Conservation (phyloP, 179 eudicot genomes). For the Silene coronaria region DNA sequence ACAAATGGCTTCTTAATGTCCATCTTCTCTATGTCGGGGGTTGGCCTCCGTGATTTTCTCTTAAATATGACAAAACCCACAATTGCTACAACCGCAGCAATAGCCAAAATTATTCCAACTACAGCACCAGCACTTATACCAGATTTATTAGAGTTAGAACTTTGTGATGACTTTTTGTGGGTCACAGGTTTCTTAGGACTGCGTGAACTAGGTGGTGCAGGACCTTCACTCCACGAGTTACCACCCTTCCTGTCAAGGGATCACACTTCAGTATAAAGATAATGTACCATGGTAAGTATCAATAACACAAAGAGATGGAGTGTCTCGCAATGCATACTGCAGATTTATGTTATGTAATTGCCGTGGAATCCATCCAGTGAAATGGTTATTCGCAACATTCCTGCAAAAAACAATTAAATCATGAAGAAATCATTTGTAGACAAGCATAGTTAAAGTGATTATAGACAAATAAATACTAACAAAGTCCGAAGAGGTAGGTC, state of each 20-base stretch:
- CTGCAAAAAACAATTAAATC: constrained; percentile 29
- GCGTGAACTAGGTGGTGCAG: constrained; percentile 88
- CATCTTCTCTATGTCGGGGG: constrained; percentile 64
- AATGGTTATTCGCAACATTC: constrained; percentile 75
- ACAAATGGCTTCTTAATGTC: constrained; percentile 61
- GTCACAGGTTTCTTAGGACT: constrained; percentile 42
- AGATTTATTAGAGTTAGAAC: constrained; percentile 40
- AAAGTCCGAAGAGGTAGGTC: constrained; percentile 52
- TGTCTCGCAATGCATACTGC: constrained; percentile 48
- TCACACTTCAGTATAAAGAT: constrained; percentile 2
- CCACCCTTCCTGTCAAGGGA: constrained; percentile 55
- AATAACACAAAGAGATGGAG: background rate
- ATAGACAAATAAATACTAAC: constrained; percentile 38
- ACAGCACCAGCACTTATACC: constrained; percentile 76
- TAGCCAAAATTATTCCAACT: constrained; percentile 72
- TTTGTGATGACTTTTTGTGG: constrained; percentile 32
- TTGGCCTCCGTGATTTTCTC: constrained; percentile 58
- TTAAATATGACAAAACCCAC: constrained; percentile 61
- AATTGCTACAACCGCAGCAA: constrained; percentile 64
- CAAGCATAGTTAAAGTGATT: background rate
- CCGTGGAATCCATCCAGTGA: constrained; percentile 85
- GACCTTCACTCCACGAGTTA: constrained; percentile 73
- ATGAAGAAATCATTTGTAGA: background rate
- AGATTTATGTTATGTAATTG: constrained; percentile 64
- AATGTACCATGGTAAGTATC: constrained; percentile 3